Percentiles rank a stretch among this genome's conserved stretches.
Conservation (phyloP, 2,329 filamentous ascomycete genomes). For the Penicillium brasilianum region DNA sequence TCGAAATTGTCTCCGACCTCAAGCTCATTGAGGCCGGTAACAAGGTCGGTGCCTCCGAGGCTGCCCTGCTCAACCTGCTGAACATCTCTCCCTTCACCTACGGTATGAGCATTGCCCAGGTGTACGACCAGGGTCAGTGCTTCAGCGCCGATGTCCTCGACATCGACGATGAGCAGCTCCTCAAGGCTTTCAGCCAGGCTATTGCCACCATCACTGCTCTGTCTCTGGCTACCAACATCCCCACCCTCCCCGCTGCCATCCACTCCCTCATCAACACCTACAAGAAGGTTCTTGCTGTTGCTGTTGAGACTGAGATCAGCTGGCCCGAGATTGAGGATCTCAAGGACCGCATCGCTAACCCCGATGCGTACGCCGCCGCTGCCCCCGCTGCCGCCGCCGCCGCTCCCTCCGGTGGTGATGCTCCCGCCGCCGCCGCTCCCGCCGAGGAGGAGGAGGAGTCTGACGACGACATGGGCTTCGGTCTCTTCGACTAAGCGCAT, state of each 20-base stretch:
- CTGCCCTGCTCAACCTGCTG: conserved; percentile 98
- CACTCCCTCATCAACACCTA: conserved; percentile 97
- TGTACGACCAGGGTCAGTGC: conserved; percentile 96
- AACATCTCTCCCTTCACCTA: conserved; percentile 99
- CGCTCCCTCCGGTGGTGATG: conserved; percentile 57
- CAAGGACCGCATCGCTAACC: conserved; percentile 99
- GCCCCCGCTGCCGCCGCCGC: conserved; percentile 71
- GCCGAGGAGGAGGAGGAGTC: conserved; percentile 70
- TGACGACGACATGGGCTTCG: conserved; percentile 70
- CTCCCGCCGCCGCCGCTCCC: conserved; percentile 60
- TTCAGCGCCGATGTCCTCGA: conserved; percentile 88
- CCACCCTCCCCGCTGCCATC: conserved; percentile 92
- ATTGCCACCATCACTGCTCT: conserved; percentile 86
- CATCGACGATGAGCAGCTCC: conserved; percentile 92
- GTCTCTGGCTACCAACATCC: conserved; percentile 93
- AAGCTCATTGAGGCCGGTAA: conserved; percentile 91
- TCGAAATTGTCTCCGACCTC: conserved; percentile 97
- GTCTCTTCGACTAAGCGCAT: conserved; percentile 71
- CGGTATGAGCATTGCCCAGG: conserved; percentile 93
- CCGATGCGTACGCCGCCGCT: conserved; percentile 88
- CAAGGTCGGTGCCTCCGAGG: conserved; percentile 99
- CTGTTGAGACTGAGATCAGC: conserved; percentile 85
- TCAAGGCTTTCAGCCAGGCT: conserved; percentile 78
- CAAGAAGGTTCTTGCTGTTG: conserved; percentile 91
- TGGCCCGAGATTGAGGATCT: conserved; percentile 97